Base-by-base conservation (phyloP, 2,329 filamentous ascomycete genomes). In the Zasmidium cellare region DNA sequence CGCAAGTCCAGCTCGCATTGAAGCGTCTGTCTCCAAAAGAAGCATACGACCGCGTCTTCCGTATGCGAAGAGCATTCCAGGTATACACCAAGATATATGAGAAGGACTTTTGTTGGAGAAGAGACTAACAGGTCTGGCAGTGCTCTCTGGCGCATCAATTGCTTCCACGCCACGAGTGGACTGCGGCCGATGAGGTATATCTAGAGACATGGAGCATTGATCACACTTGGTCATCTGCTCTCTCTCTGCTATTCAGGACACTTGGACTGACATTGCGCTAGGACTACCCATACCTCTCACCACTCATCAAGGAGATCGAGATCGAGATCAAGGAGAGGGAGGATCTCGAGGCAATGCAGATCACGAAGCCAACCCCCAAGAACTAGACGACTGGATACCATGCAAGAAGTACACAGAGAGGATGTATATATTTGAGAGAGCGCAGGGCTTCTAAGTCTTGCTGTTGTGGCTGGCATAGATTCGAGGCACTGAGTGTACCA, bases 41-140 rank as follows among this genome's bases (percentile, higher is more conserved):
- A 76, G 84, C 88, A 71, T 97, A 97, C 81, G 94, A 99, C 82
- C 93, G 94, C 76, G 87, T 97, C 76, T 99, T 92, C 88, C 92
- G 94, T 74, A 86, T 99, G 78, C 91, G 94, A 81, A 88, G 94
- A 79, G 93, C 94, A 71, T 87, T 96, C 80, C 94, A 99, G 84
- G 87, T 90, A 80, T 65, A 53, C 35, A 5, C 5, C 45, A 3
- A 38, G 48, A 24, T 59, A 67, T 69, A 65, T 70, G 52, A 22
- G 6, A 28, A 25, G 46, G 19, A 45, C 7, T 3, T 31, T 9
- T n/a, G 31, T 25, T 28, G 35, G 49, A 55, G 3, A 58, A 47
- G 38, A 44, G 46, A 51, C 62, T 62, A 38, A 64, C 20, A n/a
- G n/a, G 28, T 56, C 58, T 57, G 61, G 69, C 72, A 88, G 86